A percentile compares a stretch with the other conserved stretches of the same genome.
phyloP scores from a whole-genome alignment of 2,329 filamentous ascomycete genomes.

The Talaromyces sp. region DNA sequence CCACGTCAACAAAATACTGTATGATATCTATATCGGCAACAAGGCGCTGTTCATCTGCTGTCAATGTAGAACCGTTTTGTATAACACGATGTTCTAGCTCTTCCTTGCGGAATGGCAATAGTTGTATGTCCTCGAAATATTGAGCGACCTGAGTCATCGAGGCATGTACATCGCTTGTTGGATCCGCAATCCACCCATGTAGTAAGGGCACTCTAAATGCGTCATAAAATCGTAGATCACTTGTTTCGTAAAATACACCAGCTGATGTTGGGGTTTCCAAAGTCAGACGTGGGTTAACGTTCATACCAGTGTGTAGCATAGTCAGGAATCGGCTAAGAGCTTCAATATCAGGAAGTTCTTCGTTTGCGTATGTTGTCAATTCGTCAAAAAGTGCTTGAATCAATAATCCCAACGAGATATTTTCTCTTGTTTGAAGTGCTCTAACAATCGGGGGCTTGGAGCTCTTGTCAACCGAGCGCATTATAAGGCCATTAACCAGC shows the following conservation, averaged over 20 bases:
- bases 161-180: constrained; percentile 61
- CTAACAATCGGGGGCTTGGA: constrained; percentile 68
- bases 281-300: constrained; percentile 88
- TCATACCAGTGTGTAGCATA: constrained; percentile 92
- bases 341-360: constrained; percentile 74
- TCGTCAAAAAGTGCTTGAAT: constrained; percentile 91
- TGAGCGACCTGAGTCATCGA: constrained; percentile 70
- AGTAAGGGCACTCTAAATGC: constrained; percentile 85
- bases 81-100: constrained; percentile 77
- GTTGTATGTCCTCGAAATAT: constrained; percentile 89
- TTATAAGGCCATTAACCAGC: constrained; percentile 82
- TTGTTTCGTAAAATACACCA: constrained; percentile 83
- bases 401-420: constrained; percentile 78
- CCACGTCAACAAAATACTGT: constrained; percentile 67
- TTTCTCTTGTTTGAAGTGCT: constrained; percentile 72
- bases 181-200: constrained; percentile 79
- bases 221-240: constrained; percentile 84
- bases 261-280: constrained; percentile 42
- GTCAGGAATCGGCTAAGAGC: constrained; percentile 85
- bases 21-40: constrained; percentile 82
- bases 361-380: constrained; percentile 70
- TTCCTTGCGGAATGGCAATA: constrained; percentile 81
- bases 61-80: constrained; percentile 54
- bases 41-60: constrained; percentile 65
- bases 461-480: constrained; percentile 65